Evolutionary conservation across 768 basidiomycete species (phyloP), one percentile per base, ranked within the genome.

Genomic region (Solioccasus polychromus): DNA sequence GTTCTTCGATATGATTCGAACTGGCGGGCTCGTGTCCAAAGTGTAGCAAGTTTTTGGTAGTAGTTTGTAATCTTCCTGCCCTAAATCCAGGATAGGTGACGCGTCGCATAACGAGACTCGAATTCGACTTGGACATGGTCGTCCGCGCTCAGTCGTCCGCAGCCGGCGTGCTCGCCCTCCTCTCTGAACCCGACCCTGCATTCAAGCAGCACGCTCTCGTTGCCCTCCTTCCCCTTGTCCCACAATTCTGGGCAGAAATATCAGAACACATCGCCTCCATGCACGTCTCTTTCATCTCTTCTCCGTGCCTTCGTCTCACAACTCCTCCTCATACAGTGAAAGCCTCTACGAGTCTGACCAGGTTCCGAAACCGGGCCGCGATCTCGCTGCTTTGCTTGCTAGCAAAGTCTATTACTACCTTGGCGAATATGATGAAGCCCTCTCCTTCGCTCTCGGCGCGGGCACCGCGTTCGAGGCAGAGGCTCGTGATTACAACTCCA

Each of bases 401-500:
- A 94, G 92, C 76, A 98, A 98, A 66, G 89, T 98, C 39, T 98
- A 98, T 69, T 98, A 92, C 70, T 95, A 88, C 76, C 76, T 99
- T 39, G 92, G 89, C 53, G 90, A 92, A 65, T 89, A 95, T 57
- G 92, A 94, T 60, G 96, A 99, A 64, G 91, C 94, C 23, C 78
- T 99, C 47, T 86, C 90, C 11, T 97, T 97, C 61, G 96, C 96
- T 18, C 81, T 99, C 37, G 87, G 88, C 46, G 91, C 95, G 15
- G 92, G 89, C 45, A 74, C 70, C 64, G 85, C 88, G 62, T 97
- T 98, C 61, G 85, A 90, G 63, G 75, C 73, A 2, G 88, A 92
- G 61, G 71, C 77, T 52, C 77, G 77, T 57, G 73, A 69, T 14
- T 63, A 71, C 46, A 85, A 77, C 19, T 77, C 85, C 14, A 85